A percentile compares a stretch with the other conserved stretches of the same genome.
These are phyloP conservation scores for Fusarium dimerum DNA, from an alignment of 2,329 filamentous ascomycete species.

Conservation along the genomic window DNA sequence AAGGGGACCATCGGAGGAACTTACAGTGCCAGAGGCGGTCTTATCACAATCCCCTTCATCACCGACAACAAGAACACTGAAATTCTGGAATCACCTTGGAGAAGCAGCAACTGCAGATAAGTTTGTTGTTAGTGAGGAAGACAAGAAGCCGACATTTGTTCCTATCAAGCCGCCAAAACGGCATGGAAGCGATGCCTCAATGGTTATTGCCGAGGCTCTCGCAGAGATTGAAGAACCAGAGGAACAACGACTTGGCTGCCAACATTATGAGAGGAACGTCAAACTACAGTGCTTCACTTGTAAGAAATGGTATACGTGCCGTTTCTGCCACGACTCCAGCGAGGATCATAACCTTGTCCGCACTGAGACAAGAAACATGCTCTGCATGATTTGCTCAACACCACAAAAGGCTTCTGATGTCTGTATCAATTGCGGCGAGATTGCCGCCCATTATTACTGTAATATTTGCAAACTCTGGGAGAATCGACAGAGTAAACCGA, in stretches of 20 bases:
- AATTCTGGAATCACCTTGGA: slow-evolving; percentile 57
- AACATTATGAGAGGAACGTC: slow-evolving; percentile 93
- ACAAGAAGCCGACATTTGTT: slow-evolving; percentile 68
- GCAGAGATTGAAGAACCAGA: slow-evolving; percentile 32
- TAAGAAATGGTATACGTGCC: slow-evolving; percentile 89
- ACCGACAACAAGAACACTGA: slow-evolving; percentile 50
- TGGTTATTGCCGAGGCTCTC: slow-evolving; percentile 17
- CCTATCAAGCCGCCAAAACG: slow-evolving; percentile 51
- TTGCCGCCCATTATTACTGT: slow-evolving; percentile 89
- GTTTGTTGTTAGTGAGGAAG: slow-evolving; percentile 57
- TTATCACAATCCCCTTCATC: slow-evolving; percentile 45
- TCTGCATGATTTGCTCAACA: slow-evolving; percentile 92
- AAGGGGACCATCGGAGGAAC: slow-evolving; percentile 15
- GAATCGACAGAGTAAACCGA: slow-evolving; percentile 84
- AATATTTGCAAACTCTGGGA: slow-evolving; percentile 96
- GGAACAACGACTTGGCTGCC: slow-evolving; percentile 67
- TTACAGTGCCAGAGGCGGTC: slow-evolving; percentile 25
- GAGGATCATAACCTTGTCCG: slow-evolving; percentile 81
- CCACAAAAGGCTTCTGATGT: slow-evolving; percentile 79
- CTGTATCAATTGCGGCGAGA: slow-evolving; percentile 75
- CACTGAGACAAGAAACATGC: slow-evolving; percentile 87
- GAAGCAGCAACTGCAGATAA: slow-evolving; percentile 42
- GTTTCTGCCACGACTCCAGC: slow-evolving; percentile 85
- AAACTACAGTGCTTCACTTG: slow-evolving; percentile 93
- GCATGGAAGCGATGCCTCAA: slow-evolving; percentile 45